Evolutionary conservation across 768 basidiomycete genomes (phyloP).

Genomic region (Crassisporium funariophilum): DNA sequence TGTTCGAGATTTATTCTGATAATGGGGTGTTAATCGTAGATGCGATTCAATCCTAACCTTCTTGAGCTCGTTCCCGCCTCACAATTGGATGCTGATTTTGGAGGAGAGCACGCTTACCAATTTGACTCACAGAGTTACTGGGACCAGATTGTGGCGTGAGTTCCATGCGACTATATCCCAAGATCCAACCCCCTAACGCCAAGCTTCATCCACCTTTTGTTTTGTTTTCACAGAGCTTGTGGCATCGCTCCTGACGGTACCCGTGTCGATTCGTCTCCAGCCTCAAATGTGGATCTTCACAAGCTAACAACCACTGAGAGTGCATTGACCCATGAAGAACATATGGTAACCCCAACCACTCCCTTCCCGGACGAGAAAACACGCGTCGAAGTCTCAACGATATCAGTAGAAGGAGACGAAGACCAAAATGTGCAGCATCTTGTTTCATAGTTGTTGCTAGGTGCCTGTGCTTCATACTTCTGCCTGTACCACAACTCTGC

Average conservation of each 20-base stretch:
- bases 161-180: constrained; percentile 8
- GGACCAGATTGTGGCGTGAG: constrained; percentile 73
- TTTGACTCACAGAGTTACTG: constrained; percentile 79
- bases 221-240: constrained; percentile 43
- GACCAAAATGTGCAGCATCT: background rate
- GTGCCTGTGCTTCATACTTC: background rate
- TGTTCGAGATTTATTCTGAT: no score
- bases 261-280: constrained; percentile 31
- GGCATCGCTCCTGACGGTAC: constrained; percentile 59
- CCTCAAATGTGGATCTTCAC: constrained; percentile 3
- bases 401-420: constrained; percentile 15
- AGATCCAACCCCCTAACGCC: background rate
- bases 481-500: background rate
- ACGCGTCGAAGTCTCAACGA: constrained; percentile 6
- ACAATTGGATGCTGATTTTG: constrained; percentile 84
- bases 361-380: constrained; percentile 10
- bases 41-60: constrained; percentile 88
- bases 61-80: constrained; percentile 69
- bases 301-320: no score
- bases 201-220: constrained; percentile 1
- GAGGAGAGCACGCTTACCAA: constrained; percentile 72
- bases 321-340: no score
- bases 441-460: constrained; percentile 12
- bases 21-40: constrained; percentile 45
- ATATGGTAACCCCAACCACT: no score